Conservation (phyloP, 1,139 yeast species). For the Eremothecium cymbalariae region DNA sequence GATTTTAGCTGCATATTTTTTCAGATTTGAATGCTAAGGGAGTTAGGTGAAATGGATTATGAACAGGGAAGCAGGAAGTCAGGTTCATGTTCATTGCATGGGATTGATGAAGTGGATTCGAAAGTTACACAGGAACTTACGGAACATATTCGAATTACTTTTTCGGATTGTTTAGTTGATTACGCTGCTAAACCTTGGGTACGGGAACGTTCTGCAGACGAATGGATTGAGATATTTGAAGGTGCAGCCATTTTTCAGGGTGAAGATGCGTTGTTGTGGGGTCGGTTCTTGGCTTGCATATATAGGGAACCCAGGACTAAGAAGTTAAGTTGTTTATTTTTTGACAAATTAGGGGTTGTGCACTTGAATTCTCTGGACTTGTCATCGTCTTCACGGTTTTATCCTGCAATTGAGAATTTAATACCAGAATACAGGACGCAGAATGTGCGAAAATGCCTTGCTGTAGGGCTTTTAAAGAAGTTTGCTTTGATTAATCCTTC, state of each 20-base stretch:
- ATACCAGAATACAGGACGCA: constrained; percentile 42
- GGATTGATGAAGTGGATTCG: no score
- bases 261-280: constrained; percentile 45
- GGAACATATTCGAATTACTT: neutral
- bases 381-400: constrained; percentile 56
- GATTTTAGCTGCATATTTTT: no score
- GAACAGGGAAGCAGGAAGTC: no score
- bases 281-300: constrained; percentile 45
- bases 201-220: constrained; percentile 15
- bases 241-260: constrained; percentile 52
- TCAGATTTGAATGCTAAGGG: no score
- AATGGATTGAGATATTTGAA: constrained; percentile 38
- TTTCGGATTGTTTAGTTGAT: constrained; percentile 1
- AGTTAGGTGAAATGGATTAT: no score
- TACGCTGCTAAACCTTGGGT: constrained; percentile 1
- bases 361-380: constrained; percentile 55
- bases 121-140: no score
- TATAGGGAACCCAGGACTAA: constrained; percentile 41
- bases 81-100: no score
- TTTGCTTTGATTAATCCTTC: constrained; percentile 44
- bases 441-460: constrained; percentile 65
- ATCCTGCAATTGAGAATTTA: constrained; percentile 71
- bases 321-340: constrained; percentile 49
- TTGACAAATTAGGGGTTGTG: constrained; percentile 65
- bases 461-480: constrained; percentile 63